Conservation (phyloP, 371 early-diverging fungal genomes). For the Mucor velutinosus region DNA sequence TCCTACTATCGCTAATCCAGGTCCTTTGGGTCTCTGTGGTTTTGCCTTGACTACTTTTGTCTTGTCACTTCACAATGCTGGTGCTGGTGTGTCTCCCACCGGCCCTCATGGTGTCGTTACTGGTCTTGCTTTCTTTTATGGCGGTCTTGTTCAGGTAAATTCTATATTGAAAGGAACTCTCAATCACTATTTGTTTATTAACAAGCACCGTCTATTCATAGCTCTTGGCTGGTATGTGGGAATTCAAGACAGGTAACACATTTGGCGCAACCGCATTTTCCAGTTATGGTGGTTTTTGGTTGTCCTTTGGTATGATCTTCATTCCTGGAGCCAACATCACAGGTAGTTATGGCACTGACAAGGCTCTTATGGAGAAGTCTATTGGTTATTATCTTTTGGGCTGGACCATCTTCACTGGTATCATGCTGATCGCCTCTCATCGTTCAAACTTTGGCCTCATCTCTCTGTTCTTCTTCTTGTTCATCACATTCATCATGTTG, state of each 20-base stretch:
- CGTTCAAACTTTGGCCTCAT: conserved; percentile 65
- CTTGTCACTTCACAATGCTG: conserved; percentile 67
- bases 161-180: background rate
- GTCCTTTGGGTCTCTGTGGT: conserved; percentile 73
- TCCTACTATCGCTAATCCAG: conserved; percentile 66
- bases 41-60: conserved; percentile 82
- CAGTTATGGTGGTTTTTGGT: conserved; percentile 78
- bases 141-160: conserved; percentile 73
- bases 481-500: conserved; percentile 68
- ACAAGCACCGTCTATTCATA: conserved; percentile 18
- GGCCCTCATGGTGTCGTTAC: conserved; percentile 61
- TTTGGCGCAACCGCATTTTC: conserved; percentile 85
- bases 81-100: conserved; percentile 60
- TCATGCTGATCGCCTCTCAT: conserved; percentile 71
- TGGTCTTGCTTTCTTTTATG: conserved; percentile 79
- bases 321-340: conserved; percentile 57
- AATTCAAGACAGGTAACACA: conserved; percentile 73
- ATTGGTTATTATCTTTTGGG: conserved; percentile 71
- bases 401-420: conserved; percentile 72
- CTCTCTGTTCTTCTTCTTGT: conserved; percentile 64
- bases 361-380: conserved; percentile 54
- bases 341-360: conserved; percentile 40
- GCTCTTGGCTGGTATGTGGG: conserved; percentile 78
- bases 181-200: conserved; percentile 1
- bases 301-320: conserved; percentile 64